phyloP scores from a whole-genome alignment of 257 asterid genomes.

The Gentiana dahurica region DNA sequence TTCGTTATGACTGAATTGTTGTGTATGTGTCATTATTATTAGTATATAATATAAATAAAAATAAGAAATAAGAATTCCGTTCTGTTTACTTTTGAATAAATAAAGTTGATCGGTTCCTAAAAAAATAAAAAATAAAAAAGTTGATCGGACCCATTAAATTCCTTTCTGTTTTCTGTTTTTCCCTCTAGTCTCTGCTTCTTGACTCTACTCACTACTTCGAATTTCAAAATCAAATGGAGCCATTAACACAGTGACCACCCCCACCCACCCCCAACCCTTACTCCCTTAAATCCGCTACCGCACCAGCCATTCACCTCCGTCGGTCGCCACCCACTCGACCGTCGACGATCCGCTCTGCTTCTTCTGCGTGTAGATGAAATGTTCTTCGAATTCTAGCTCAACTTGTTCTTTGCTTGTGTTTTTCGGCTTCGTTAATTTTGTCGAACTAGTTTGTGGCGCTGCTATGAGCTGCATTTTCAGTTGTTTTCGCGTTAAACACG shows the following conservation, averaged over 20 bases:
- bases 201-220: constrained; percentile 17
- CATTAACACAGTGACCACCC: constrained; percentile 31
- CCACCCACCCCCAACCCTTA: not conserved
- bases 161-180: no score
- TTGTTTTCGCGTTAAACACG: constrained; percentile 48
- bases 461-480: constrained; percentile 62
- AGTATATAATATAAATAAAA: no score
- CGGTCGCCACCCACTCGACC: not conserved
- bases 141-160: no score
- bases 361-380: not conserved
- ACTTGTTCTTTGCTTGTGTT: not conserved
- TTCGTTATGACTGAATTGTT: no score
- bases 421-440: constrained; percentile 3
- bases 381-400: constrained; percentile 9
- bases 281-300: constrained; percentile 6
- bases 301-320: constrained; percentile 4
- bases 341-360: not conserved
- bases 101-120: no score
- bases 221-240: constrained; percentile 53
- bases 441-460: constrained; percentile 15
- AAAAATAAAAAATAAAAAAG: no score
- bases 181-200: no score
- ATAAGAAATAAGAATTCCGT: no score
- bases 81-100: no score
- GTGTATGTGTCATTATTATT: no score